Percentiles rank a stretch among this genome's conserved stretches.
Evolutionary conservation across 148 eudicot species (phyloP).

Genomic region (Persicaria tinctoria): DNA sequence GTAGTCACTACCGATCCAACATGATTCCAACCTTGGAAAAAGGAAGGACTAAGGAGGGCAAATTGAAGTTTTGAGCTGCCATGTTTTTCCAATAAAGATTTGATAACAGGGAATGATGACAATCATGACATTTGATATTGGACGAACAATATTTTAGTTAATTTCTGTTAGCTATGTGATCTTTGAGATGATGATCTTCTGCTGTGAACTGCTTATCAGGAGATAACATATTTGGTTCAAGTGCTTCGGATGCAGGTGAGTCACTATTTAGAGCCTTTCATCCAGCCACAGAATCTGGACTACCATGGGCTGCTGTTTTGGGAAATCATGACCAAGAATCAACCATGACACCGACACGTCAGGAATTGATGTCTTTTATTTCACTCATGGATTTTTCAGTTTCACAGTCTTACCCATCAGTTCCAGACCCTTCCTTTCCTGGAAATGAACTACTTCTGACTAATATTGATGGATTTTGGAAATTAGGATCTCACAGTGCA

Average conservation of each 20-base stretch:
- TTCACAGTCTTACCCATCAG: constrained; percentile 63
- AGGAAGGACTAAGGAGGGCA: not conserved
- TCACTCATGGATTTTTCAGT: constrained; percentile 93
- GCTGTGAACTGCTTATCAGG: constrained; percentile 30
- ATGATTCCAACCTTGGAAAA: not conserved
- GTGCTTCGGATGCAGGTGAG: constrained; percentile 92
- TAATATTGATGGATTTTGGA: constrained; percentile 81
- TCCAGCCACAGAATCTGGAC: constrained; percentile 62
- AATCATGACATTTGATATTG: no score
- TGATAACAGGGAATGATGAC: not conserved
- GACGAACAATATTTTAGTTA: not conserved
- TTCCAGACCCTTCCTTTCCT: constrained; percentile 26
- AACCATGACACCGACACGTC: constrained; percentile 83
- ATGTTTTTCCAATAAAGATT: not conserved
- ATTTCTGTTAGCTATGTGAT: not conserved
- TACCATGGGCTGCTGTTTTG: constrained; percentile 94
- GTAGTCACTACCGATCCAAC: not conserved
- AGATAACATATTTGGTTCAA: constrained; percentile 84
- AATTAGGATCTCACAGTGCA: constrained; percentile 67
- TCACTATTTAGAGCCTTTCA: constrained; percentile 66
- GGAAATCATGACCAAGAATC: constrained; percentile 99
- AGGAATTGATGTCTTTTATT: constrained; percentile 76
- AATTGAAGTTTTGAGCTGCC: not conserved
- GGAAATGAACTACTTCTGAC: constrained; percentile 18
- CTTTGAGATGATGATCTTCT: constrained; percentile 3